Percentiles rank a stretch among this genome's conserved stretches.
Evolutionary conservation across 1,284 basidiomycete genomes (phyloP).

Genomic region (Tilletiopsis washingtonensis): DNA sequence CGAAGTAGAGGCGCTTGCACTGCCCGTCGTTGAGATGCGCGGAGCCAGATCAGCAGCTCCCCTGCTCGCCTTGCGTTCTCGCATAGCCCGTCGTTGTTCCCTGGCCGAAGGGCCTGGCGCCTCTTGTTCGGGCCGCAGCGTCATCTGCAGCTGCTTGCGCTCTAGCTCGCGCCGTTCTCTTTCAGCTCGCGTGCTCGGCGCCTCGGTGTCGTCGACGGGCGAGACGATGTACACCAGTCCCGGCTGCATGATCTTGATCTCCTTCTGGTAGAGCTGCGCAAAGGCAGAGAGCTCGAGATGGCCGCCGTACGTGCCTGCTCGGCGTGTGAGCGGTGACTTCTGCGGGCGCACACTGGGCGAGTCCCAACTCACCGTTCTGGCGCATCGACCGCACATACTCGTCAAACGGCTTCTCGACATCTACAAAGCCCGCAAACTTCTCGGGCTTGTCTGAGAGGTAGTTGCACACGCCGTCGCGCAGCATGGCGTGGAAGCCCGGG

Average conservation of each 20-base stretch:
- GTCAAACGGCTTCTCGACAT: slow-evolving; percentile 60
- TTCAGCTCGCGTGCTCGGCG: slow-evolving; percentile 30
- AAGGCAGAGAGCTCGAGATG: slow-evolving; percentile 85
- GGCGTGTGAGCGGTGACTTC: not conserved
- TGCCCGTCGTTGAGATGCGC: too few species aligned
- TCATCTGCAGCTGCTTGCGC: slow-evolving; percentile 18
- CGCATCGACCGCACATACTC: slow-evolving; percentile 40
- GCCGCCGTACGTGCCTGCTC: slow-evolving; percentile 70
- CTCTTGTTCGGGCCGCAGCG: slow-evolving; percentile 13
- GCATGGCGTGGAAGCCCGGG: slow-evolving; percentile 60
- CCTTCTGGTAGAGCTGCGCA: slow-evolving; percentile 65
- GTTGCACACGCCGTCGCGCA: slow-evolving; percentile 65
- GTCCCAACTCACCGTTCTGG: slow-evolving; percentile 33
- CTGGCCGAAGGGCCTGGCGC: slow-evolving; percentile 19
- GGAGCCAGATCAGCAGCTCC: too few species aligned
- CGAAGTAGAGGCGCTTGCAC: too few species aligned
- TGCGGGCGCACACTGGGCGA: not conserved
- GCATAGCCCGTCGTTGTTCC: slow-evolving; percentile 13
- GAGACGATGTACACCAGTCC: slow-evolving; percentile 51
- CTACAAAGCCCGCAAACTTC: slow-evolving; percentile 77
- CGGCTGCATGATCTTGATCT: slow-evolving; percentile 85
- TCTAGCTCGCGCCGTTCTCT: slow-evolving; percentile 22
- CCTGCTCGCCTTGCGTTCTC: slow-evolving; percentile 10
- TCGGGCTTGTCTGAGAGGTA: slow-evolving; percentile 65
- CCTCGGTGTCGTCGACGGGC: slow-evolving; percentile 46